Base-by-base conservation (phyloP, 257 asterid species). In the Solanum sitiens region DNA sequence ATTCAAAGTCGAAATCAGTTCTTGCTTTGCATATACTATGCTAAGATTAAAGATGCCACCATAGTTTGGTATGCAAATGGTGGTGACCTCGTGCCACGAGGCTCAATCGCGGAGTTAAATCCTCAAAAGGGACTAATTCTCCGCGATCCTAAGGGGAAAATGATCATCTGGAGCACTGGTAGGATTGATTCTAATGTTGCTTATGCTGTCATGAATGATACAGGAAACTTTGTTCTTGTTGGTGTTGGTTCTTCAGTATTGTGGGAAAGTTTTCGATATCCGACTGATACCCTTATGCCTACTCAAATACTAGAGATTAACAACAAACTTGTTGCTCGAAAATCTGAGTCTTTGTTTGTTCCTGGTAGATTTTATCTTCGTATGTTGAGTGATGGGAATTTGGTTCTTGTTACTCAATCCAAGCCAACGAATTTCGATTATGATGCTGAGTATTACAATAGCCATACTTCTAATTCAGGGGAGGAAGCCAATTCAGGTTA, bases 231-330 rank as follows among this genome's bases (percentile, higher is more conserved):
- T 40, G 89, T 90, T 30, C 87, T 95, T 1, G 42, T 21, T n/a
- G 65, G 89, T 2, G 18, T 27, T 5, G 89, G 87, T 76, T 86
- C 92, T 11, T 7, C 73, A 4, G 1, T 83, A 85, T 12, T 94
- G 27, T 95, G 98, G 98, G 90, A 93, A 47, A 95, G 93, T 76
- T 94, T 95, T 23, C 16, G 75, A 10, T 6, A 88, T 68, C 92
- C 89, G 5, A 63, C 89, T 12, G 94, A 92, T 88, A 92, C 93
- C 13, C 4, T 92, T 45, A 42, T 92, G 90, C 94, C 93, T 2
- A 56, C 85, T 3, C 92, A 90, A 16, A 67, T 40, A 6, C 30
- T 91, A 47, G 87, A 74, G 56, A 35, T 37, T 74, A 89, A 87
- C 2, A 18, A 21, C 4, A n/a, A 47, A 73, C 83, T 91, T 1